Conservation (phyloP, 495 filamentous ascomycete species). For the Talaromyces trachyspermus region DNA sequence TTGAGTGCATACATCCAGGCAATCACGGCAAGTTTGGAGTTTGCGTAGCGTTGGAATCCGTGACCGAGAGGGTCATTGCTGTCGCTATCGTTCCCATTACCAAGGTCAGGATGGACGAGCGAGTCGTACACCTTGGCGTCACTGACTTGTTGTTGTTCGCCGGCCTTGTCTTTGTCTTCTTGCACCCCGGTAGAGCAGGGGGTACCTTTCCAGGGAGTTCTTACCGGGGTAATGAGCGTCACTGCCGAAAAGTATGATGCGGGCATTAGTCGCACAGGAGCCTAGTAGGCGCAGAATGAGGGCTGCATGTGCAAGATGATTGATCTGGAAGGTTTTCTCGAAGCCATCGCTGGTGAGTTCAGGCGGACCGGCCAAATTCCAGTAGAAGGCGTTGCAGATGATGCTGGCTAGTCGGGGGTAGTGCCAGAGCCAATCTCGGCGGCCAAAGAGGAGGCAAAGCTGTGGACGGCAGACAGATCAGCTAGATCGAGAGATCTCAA, state of each 20-base stretch:
- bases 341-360: conserved; percentile 25
- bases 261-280: conserved; percentile 8
- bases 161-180: conserved; percentile 4
- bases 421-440: conserved; percentile 22
- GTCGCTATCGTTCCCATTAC: conserved; percentile 3
- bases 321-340: conserved; percentile 38
- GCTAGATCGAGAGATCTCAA: conserved; percentile 31
- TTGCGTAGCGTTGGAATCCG: conserved; percentile 31
- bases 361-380: not conserved
- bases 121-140: too few species aligned
- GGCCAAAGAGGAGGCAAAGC: conserved; percentile 18
- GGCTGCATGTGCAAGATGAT: conserved; percentile 37
- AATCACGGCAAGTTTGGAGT: conserved; percentile 27
- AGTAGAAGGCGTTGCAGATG: conserved; percentile 36
- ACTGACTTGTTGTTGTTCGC: too few species aligned
- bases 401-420: conserved; percentile 36
- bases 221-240: conserved; percentile 27
- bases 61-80: conserved; percentile 15
- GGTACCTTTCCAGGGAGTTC: conserved; percentile 25
- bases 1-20: conserved; percentile 35
- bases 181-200: conserved; percentile 10
- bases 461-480: conserved; percentile 27
- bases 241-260: conserved; percentile 27
- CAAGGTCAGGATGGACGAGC: conserved; percentile 8
- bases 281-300: conserved; percentile 35